Percentiles rank a stretch among this genome's conserved stretches.
phyloP scores from a whole-genome alignment of 441 rosid genomes.

The Isatis lusitanica region DNA sequence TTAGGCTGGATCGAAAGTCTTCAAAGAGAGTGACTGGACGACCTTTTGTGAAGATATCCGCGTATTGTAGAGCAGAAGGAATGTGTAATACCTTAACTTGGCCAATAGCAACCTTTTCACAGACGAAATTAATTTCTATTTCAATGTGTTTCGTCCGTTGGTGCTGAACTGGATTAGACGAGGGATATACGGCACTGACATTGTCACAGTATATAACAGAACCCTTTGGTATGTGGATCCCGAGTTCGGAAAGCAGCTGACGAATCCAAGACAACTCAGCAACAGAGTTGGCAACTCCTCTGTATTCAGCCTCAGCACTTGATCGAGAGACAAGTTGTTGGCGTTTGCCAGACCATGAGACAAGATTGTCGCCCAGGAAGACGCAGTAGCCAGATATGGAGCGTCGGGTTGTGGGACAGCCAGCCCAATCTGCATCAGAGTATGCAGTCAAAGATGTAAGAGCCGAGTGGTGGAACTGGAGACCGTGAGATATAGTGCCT shows the following conservation, averaged over 20 bases:
- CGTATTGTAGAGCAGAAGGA: not conserved
- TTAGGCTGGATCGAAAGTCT: too few relatives aligned
- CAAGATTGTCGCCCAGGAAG: too few relatives aligned
- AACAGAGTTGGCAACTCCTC: not conserved
- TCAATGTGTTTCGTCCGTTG: not conserved
- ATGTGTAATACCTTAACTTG: fast-evolving
- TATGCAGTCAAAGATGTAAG: too few relatives aligned
- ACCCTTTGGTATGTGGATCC: too few relatives aligned
- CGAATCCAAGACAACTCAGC: not conserved
- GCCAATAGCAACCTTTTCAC: not conserved
- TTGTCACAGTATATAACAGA: not conserved
- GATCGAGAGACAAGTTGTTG: not conserved
- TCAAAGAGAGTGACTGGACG: not conserved
- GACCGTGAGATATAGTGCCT: too few relatives aligned
- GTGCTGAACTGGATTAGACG: not conserved
- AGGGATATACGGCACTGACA: not conserved
- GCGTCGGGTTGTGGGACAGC: too few relatives aligned
- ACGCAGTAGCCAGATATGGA: too few relatives aligned
- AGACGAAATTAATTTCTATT: not conserved
- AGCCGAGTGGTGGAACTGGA: too few relatives aligned
- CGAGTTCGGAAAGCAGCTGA: fast-evolving
- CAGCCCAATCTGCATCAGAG: too few relatives aligned
- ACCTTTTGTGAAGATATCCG: not conserved
- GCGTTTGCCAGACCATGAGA: not conserved
- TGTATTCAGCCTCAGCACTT: not conserved